Conservation (phyloP, 331 rosid species). For the Pyracantha coccinea region DNA sequence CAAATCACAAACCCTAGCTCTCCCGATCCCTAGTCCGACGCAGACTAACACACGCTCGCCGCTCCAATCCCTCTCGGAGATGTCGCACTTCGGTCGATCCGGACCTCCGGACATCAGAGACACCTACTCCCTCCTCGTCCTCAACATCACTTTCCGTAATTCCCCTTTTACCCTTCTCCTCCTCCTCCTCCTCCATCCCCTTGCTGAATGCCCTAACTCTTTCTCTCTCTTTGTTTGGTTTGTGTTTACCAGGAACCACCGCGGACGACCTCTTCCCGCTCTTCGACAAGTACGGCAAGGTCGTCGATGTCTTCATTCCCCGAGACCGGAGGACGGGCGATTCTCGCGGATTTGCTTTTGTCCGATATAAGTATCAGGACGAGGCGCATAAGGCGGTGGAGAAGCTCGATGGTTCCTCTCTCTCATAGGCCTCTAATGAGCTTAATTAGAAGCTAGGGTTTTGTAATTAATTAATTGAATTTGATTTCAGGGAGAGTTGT, state of each 20-base stretch:
- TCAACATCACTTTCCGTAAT: slow-evolving; percentile 67
- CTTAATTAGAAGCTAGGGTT: not conserved
- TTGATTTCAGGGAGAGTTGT: slow-evolving; percentile 45
- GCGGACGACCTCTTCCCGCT: slow-evolving; percentile 73
- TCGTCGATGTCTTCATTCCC: slow-evolving; percentile 69
- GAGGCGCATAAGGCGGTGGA: slow-evolving; percentile 71
- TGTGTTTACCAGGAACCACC: slow-evolving; percentile 38
- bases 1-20: slow-evolving; percentile 27
- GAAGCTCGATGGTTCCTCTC: slow-evolving; percentile 44
- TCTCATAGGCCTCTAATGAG: not conserved
- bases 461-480: not conserved
- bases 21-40: not conserved
- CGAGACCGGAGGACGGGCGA: slow-evolving; percentile 70
- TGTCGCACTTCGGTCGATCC: slow-evolving; percentile 80
- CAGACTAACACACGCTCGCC: not conserved
- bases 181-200: not conserved
- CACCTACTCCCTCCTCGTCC: slow-evolving; percentile 71
- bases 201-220: not conserved
- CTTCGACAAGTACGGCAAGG: slow-evolving; percentile 70
- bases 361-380: slow-evolving; percentile 62
- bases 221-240: not conserved
- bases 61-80: slow-evolving; percentile 1
- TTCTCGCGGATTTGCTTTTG: slow-evolving; percentile 65
- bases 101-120: slow-evolving; percentile 82
- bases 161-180: not conserved